Conservation (phyloP, 2,329 filamentous ascomycete genomes). For the Cryphonectria naterciae region DNA sequence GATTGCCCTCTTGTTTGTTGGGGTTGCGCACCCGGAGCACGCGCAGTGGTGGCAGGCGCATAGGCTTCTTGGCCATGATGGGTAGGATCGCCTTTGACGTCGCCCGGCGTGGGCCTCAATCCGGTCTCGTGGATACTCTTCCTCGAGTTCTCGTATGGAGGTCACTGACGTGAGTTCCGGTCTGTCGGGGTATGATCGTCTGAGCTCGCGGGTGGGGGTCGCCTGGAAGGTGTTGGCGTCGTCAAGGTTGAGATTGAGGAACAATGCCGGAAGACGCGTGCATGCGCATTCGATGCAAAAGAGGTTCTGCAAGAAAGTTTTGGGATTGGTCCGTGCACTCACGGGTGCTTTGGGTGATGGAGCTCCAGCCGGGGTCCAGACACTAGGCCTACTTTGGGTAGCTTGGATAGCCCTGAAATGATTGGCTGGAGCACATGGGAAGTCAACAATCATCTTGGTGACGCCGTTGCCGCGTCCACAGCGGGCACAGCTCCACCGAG, state of each 20-base stretch:
- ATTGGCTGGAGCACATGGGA: constrained; percentile 27
- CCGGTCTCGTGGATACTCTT: neutral
- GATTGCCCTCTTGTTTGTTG: constrained; percentile 53
- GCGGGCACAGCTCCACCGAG: constrained; percentile 1
- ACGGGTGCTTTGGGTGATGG: neutral
- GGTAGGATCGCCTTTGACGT: constrained; percentile 13
- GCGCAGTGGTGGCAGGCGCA: constrained; percentile 58
- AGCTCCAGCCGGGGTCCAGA: neutral
- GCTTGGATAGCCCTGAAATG: neutral
- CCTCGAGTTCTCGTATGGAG: neutral
- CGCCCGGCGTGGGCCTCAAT: constrained; percentile 27
- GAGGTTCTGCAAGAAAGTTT: constrained; percentile 22
- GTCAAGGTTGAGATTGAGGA: neutral
- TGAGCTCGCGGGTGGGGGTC: neutral
- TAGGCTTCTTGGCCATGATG: constrained; percentile 15
- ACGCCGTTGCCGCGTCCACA: constrained; percentile 20
- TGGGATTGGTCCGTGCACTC: constrained; percentile 23
- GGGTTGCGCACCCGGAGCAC: constrained; percentile 58
- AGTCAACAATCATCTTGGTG: constrained; percentile 28
- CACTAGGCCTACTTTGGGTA: neutral
- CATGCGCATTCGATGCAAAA: neutral
- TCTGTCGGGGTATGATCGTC: neutral
- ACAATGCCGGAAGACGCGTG: neutral
- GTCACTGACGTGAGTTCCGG: neutral
- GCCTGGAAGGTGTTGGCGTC: neutral